Conservation (phyloP, 2,329 filamentous ascomycete genomes). For the Cryoendolithus antarcticus region DNA sequence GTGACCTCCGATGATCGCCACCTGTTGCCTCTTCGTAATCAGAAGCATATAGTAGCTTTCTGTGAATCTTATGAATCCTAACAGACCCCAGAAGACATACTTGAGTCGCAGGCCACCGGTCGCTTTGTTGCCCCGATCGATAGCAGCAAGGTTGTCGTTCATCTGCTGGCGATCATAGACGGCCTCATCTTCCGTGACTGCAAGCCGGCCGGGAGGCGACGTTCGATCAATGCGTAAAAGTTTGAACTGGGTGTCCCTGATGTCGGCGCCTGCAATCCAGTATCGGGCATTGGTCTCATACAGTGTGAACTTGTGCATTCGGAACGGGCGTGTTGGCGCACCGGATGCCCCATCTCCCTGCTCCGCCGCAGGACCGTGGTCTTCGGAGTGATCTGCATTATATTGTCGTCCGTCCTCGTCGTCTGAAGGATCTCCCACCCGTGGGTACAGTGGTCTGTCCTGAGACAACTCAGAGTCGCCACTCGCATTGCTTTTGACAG, state of each 20-base stretch:
- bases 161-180: constrained; percentile 88
- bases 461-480: constrained; percentile 6
- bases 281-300: constrained; percentile 91
- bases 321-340: constrained; percentile 10
- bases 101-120: constrained; percentile 82
- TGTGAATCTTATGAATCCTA: constrained; percentile 94
- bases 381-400: too few relatives aligned
- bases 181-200: constrained; percentile 85
- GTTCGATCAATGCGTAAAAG: constrained; percentile 93
- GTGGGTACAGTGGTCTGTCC: constrained; percentile 14
- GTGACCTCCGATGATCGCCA: constrained; percentile 90
- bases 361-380: too few relatives aligned
- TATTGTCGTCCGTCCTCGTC: constrained; percentile 5
- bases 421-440: constrained; percentile 18
- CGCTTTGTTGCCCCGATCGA: constrained; percentile 86
- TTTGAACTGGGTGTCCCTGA: constrained; percentile 76
- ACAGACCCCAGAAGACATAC: constrained; percentile 81
- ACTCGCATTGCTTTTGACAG: constrained; percentile 5
- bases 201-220: constrained; percentile 63
- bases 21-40: constrained; percentile 90
- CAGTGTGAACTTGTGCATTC: constrained; percentile 89
- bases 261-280: constrained; percentile 90
- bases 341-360: too few relatives aligned
- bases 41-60: constrained; percentile 94
- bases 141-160: constrained; percentile 78